Percentiles rank a stretch among this genome's conserved stretches.
Conservation (phyloP, 2,329 filamentous ascomycete species). For the Mycosphaerella arachidis region DNA sequence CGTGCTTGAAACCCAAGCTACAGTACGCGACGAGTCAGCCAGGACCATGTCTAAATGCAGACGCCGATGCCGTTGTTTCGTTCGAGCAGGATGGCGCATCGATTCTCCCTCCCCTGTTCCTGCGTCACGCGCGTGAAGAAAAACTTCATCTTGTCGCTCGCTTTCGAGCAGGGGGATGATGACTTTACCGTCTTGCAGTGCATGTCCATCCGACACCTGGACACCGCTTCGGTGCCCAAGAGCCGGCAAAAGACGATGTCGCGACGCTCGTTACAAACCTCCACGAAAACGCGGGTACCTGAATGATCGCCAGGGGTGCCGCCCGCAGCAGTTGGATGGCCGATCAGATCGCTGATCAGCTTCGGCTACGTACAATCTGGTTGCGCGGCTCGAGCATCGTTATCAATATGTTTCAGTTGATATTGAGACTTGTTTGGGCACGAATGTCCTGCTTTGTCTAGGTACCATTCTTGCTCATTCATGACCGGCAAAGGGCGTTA, state of each 20-base stretch:
- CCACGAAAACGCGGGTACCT: conserved; percentile 2
- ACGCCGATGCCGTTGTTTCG: background rate
- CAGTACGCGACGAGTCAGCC: background rate
- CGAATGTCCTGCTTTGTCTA: background rate
- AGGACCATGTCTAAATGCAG: background rate
- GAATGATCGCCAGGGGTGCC: conserved; percentile 12
- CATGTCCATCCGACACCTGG: background rate
- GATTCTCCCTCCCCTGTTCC: conserved; percentile 4
- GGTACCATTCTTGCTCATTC: background rate
- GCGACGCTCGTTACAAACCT: background rate
- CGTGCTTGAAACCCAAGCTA: background rate
- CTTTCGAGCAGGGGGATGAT: background rate
- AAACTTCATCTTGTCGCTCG: background rate
- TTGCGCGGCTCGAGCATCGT: background rate
- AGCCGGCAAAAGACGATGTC: background rate
- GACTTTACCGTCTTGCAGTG: background rate
- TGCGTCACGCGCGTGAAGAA: conserved; percentile 2
- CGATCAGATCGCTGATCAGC: conserved; percentile 1
- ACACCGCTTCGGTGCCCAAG: background rate
- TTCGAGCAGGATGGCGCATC: background rate
- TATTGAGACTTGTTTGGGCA: conserved; percentile 1
- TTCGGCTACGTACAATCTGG: background rate
- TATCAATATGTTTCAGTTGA: background rate
- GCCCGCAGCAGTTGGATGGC: background rate
- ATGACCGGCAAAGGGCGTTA: background rate